Evolutionary conservation across 2,329 filamentous ascomycete species (phyloP).

Genomic region (Sclerotinia subarctica): DNA sequence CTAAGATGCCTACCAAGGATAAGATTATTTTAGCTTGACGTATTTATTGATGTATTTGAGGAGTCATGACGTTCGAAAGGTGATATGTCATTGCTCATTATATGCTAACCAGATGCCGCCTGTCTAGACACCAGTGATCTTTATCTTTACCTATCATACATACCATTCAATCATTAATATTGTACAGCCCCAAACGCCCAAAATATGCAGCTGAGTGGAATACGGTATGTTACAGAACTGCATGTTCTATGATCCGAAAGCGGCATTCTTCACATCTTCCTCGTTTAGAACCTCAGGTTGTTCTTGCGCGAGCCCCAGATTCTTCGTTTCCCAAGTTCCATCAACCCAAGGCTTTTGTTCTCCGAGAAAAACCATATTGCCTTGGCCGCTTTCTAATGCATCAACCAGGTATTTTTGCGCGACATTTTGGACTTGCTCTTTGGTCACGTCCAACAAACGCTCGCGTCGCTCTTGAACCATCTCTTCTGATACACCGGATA

Average conservation of each 20-base stretch:
- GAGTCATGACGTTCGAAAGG: slow-evolving; percentile 2
- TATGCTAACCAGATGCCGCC: not conserved
- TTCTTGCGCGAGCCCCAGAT: slow-evolving; percentile 64
- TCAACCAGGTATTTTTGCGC: slow-evolving; percentile 81
- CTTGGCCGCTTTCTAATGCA: slow-evolving; percentile 55
- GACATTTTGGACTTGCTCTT: slow-evolving; percentile 73
- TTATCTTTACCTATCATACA: slow-evolving; percentile 18
- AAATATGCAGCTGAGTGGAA: slow-evolving; percentile 32
- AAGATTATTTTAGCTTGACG: not conserved
- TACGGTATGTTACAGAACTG: slow-evolving; percentile 32
- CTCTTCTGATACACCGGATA: slow-evolving; percentile 79
- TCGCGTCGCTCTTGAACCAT: slow-evolving; percentile 86
- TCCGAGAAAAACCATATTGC: slow-evolving; percentile 72
- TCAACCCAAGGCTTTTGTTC: slow-evolving; percentile 79
- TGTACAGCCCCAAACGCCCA: slow-evolving; percentile 25
- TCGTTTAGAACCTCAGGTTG: slow-evolving; percentile 36
- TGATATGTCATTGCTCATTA: slow-evolving; percentile 17
- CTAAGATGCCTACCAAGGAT: not conserved
- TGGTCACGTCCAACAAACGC: slow-evolving; percentile 80
- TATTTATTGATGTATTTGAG: not conserved
- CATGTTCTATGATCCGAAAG: slow-evolving; percentile 32
- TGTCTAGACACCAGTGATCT: not conserved
- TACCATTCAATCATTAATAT: slow-evolving; percentile 17
- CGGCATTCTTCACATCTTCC: slow-evolving; percentile 32
- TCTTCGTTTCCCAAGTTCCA: slow-evolving; percentile 68